A percentile compares a stretch with the other conserved stretches of the same genome.
These are phyloP conservation scores for Penicillium coprophilum DNA, from an alignment of 495 filamentous ascomycete genomes.

Conservation along the genomic window DNA sequence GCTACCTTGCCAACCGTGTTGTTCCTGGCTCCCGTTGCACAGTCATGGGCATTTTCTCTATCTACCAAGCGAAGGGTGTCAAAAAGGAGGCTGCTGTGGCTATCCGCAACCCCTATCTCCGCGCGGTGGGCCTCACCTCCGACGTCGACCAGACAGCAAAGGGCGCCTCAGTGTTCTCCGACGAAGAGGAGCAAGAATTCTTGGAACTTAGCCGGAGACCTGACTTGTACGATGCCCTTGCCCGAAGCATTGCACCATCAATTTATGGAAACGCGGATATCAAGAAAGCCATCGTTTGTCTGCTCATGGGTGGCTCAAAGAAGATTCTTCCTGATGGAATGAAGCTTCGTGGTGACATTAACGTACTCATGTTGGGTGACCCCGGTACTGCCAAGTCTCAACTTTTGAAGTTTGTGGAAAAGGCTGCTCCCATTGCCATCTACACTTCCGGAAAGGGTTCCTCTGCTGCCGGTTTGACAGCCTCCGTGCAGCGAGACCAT, in stretches of 20 bases:
- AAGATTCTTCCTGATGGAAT: slow-evolving; percentile 99
- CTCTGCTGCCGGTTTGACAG: slow-evolving; percentile 95
- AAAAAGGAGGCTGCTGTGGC: slow-evolving; percentile 87
- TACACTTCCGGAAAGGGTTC: slow-evolving; percentile 99
- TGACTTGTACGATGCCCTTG: slow-evolving; percentile 87
- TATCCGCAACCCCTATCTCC: slow-evolving; percentile 94
- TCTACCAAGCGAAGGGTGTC: slow-evolving; percentile 86
- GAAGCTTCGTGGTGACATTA: slow-evolving; percentile 97
- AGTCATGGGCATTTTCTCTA: slow-evolving; percentile 96
- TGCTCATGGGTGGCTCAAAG: slow-evolving; percentile 94
- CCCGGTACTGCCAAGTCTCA: slow-evolving; percentile 99
- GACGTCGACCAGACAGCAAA: slow-evolving; percentile 89
- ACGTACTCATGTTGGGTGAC: slow-evolving; percentile 95
- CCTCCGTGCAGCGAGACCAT: slow-evolving; percentile 91
- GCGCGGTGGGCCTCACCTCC: slow-evolving; percentile 86
- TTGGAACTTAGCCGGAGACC: slow-evolving; percentile 87
- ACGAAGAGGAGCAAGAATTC: slow-evolving; percentile 97
- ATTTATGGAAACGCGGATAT: slow-evolving; percentile 97
- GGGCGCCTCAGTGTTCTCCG: slow-evolving; percentile 80
- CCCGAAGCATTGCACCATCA: slow-evolving; percentile 91
- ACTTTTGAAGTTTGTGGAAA: slow-evolving; percentile 95
- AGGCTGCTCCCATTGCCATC: slow-evolving; percentile 94
- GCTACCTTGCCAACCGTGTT: slow-evolving; percentile 93
- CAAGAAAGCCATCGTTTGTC: slow-evolving; percentile 97
- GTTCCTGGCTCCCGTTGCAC: slow-evolving; percentile 95